Evolutionary conservation across 805 yeast genomes (phyloP).

Genomic region (Barnettozyma siamensis): DNA sequence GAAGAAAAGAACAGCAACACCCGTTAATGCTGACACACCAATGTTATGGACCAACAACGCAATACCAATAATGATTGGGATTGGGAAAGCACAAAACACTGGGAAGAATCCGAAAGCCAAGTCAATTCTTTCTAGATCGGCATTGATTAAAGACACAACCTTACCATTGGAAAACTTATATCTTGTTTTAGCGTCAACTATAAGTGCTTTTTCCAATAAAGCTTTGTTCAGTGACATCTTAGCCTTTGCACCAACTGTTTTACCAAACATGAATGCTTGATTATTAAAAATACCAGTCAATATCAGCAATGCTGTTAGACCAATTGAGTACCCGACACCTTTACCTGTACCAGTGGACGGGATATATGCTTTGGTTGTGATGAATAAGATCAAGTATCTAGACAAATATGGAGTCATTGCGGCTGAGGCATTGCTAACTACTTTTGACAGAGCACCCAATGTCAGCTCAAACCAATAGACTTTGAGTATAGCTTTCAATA

Average conservation of each 20-base stretch:
- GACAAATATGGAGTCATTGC: slow-evolving; percentile 49
- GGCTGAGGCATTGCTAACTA: slow-evolving; percentile 38
- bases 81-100: slow-evolving; percentile 43
- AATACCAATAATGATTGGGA: slow-evolving; percentile 51
- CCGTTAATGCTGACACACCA: slow-evolving; percentile 65
- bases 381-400: slow-evolving; percentile 44
- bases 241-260: slow-evolving; percentile 57
- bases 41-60: slow-evolving; percentile 55
- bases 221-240: slow-evolving; percentile 67
- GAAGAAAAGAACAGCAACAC: slow-evolving; percentile 41
- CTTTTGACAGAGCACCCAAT: slow-evolving; percentile 33
- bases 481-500: slow-evolving; percentile 37
- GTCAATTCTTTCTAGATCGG: slow-evolving; percentile 74
- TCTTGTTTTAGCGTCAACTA: slow-evolving; percentile 48
- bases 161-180: slow-evolving; percentile 57
- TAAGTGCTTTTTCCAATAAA: slow-evolving; percentile 58
- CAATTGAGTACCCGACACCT: slow-evolving; percentile 76
- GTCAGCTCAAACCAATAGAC: slow-evolving; percentile 40
- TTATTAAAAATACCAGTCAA: slow-evolving; percentile 45
- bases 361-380: slow-evolving; percentile 37
- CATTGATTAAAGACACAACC: slow-evolving; percentile 69
- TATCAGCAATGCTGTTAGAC: slow-evolving; percentile 49
- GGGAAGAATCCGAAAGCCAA: slow-evolving; percentile 60
- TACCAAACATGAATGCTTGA: slow-evolving; percentile 54
- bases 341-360: slow-evolving; percentile 32